Evolutionary conservation across 2,329 filamentous ascomycete species (phyloP).

Genomic region (Zasmidium cellare): DNA sequence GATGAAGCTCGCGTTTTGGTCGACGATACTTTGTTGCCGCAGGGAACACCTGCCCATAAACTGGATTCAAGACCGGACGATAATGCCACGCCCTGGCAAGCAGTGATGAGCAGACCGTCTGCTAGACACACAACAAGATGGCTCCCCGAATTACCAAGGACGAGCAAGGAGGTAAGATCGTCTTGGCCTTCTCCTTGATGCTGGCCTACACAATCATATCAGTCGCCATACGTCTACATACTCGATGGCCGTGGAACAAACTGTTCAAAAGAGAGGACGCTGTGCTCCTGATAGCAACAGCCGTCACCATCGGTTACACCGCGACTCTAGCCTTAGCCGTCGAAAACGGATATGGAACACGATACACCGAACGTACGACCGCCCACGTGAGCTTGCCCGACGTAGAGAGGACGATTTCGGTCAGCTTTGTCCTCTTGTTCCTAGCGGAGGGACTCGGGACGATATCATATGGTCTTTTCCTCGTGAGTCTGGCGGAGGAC

Average conservation of each 20-base stretch:
- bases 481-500: conserved; percentile 1
- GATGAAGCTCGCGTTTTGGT: background rate
- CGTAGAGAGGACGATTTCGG: background rate
- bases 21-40: background rate
- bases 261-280: background rate
- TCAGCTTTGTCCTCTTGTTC: conserved; percentile 5
- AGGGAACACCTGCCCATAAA: too few species aligned
- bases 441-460: conserved; percentile 1
- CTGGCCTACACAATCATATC: conserved; percentile 5
- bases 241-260: conserved; percentile 2
- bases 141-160: conserved; percentile 4
- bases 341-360: background rate
- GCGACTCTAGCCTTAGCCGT: conserved; percentile 1
- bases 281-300: background rate
- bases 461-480: conserved; percentile 4
- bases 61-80: too few species aligned
- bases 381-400: background rate
- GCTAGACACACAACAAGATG: background rate
- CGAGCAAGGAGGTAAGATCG: conserved; percentile 3
- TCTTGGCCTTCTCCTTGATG: conserved; percentile 3
- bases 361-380: background rate
- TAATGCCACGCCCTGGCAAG: too few species aligned
- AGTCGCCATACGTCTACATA: conserved; percentile 4
- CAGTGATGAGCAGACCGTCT: too few species aligned
- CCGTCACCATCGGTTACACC: conserved; percentile 1